phyloP scores from a whole-genome alignment of 2,329 filamentous ascomycete species.

The Magnaporthales sp. region DNA sequence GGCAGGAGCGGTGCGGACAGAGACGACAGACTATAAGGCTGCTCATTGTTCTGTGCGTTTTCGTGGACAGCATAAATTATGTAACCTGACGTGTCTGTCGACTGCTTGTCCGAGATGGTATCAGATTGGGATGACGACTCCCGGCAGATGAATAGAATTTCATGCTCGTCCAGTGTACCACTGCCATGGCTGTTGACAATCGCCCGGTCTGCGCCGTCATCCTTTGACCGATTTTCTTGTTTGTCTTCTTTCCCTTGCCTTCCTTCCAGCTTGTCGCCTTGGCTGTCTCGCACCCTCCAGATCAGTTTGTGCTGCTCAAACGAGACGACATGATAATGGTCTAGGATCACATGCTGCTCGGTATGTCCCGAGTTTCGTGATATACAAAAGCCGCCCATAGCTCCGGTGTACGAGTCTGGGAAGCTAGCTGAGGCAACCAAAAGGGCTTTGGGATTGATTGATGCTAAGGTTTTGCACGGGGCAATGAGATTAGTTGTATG shows the following conservation, averaged over 20 bases:
- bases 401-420: background rate
- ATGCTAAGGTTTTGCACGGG: background rate
- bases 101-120: background rate
- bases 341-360: conserved; percentile 6
- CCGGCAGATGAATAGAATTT: conserved; percentile 1
- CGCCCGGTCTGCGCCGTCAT: background rate
- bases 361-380: conserved; percentile 10
- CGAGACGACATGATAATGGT: background rate
- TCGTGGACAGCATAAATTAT: background rate
- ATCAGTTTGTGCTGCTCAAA: background rate
- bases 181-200: background rate
- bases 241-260: background rate
- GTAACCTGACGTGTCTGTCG: background rate
- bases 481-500: background rate
- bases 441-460: no score
- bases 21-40: conserved; percentile 12
- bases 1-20: conserved; percentile 21
- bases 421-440: background rate
- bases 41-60: background rate
- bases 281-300: conserved; percentile 6
- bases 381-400: background rate
- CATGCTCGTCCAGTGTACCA: background rate
- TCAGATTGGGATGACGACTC: background rate
- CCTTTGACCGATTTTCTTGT: background rate
- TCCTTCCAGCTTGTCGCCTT: conserved; percentile 2